phyloP scores from a whole-genome alignment of 116 monocot species.

The Iris pallida region DNA sequence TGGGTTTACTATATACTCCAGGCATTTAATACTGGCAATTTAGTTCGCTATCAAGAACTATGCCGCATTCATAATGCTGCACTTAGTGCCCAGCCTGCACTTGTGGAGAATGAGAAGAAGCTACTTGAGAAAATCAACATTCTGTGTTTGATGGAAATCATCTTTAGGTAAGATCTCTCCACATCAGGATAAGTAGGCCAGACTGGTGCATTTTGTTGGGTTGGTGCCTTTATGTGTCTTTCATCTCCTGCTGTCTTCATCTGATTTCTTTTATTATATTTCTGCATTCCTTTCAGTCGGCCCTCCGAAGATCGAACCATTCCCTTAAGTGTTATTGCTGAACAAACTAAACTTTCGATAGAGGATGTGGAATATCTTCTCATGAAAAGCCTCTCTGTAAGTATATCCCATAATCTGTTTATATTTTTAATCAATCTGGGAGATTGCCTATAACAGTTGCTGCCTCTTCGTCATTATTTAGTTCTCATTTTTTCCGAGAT shows the following conservation, averaged over 20 bases:
- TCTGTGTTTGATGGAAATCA: constrained; percentile 94
- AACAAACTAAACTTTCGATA: constrained; percentile 74
- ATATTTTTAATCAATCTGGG: neutral
- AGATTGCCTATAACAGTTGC: neutral
- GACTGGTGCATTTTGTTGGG: no score
- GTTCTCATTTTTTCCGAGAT: no score
- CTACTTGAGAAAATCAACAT: constrained; percentile 93
- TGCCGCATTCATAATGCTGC: constrained; percentile 84
- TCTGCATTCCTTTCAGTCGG: constrained; percentile 45
- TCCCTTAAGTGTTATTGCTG: constrained; percentile 78
- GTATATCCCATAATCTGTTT: constrained; percentile 7
- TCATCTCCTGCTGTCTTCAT: neutral
- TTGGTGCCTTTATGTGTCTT: neutral
- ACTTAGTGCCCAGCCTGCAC: constrained; percentile 80
- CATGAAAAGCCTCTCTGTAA: constrained; percentile 96
- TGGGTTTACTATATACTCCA: constrained; percentile 87
- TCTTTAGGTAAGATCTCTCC: constrained; percentile 58
- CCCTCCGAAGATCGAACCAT: constrained; percentile 90
- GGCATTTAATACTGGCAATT: constrained; percentile 88
- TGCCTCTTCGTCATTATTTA: no score
- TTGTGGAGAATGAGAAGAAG: constrained; percentile 80
- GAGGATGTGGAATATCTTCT: constrained; percentile 94
- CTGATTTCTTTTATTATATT: neutral
- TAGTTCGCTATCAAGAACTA: constrained; percentile 75
- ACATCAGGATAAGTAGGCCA: neutral